These are phyloP conservation scores for Aspergillus puulaauensis DNA, from an alignment of 2,329 filamentous ascomycete species.

Conservation along the genomic window DNA sequence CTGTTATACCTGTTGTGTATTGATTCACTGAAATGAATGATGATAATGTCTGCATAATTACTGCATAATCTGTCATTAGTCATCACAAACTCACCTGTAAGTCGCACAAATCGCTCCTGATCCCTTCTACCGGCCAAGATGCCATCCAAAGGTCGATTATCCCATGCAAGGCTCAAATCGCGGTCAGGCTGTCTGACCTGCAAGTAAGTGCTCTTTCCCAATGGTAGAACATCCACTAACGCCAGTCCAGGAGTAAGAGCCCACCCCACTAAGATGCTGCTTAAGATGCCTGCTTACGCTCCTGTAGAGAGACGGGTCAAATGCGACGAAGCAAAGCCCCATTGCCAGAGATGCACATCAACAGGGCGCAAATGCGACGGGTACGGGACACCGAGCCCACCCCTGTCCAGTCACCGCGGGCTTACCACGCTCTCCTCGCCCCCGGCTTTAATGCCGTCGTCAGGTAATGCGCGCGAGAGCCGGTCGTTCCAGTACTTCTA, in stretches of 20 bases:
- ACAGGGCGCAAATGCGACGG: neutral
- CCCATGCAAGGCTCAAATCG: neutral
- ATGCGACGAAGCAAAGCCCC: neutral
- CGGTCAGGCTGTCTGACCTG: neutral
- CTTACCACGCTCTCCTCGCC: neutral
- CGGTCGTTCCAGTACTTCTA: neutral
- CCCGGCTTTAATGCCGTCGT: neutral
- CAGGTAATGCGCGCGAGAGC: neutral
- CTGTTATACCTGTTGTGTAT: no score
- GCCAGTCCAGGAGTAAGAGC: neutral
- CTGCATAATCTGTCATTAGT: no score
- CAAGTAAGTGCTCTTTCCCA: neutral
- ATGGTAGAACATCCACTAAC: neutral
- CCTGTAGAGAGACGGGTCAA: neutral
- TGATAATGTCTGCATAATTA: no score
- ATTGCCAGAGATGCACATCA: neutral
- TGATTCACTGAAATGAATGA: no score
- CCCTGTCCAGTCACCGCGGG: neutral
- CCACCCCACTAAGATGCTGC: no score
- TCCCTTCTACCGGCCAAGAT: neutral
- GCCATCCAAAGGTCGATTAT: neutral
- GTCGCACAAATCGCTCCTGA: no score
- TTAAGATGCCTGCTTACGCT: neutral
- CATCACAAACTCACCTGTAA: no score
- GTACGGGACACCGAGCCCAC: neutral